Base-by-base conservation (phyloP, 371 early-diverging fungal genomes). In the Circinella umbellata region DNA sequence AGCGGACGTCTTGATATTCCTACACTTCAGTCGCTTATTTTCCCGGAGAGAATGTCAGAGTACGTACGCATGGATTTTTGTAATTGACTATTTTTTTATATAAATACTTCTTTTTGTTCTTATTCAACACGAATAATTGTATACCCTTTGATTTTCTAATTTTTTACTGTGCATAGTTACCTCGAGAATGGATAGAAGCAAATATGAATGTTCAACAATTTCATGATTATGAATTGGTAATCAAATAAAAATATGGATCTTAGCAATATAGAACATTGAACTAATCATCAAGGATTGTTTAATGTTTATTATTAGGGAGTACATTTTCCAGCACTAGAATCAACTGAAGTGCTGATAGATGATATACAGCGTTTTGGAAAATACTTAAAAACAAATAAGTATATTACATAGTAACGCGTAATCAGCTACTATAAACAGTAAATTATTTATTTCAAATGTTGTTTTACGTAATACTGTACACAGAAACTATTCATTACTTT, bases 241-340 rank as follows among this genome's bases (percentile, higher is more conserved):
- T 3, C 15, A 47, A 47, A 11, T 47, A 47, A 9, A 47, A 47
- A 1, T 9, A 47, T 1, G 1, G 47, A 47, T 3, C 47, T 47
- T 47, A 3, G 9, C 47, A 3, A 27, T 27, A 2, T 47, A 47
- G 1, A 47, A 11, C 0, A 47, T 1, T 47, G 47, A 3, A 11
- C 51, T 42, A 42, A 42, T 42, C 42, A 42, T 6, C 42, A 9
- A 11, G 3, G 13, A 61, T 14, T 15, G 53, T 11, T 55, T n/a
- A 61, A 15, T 15, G 53, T 11, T 55, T n/a, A 18, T 18, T 15
- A 62, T 36, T 76, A 81, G 80, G 90, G 92, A 18, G 92, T 91
- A 0, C 92, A 91, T 72, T 92, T 92, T 70, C 86, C 90, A 8
- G 88, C 87, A 3, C 74, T 92, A 72, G 91, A 92, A 71, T 80